Conservation (phyloP, 2,329 filamentous ascomycete species). For the Fusarium luffae region DNA sequence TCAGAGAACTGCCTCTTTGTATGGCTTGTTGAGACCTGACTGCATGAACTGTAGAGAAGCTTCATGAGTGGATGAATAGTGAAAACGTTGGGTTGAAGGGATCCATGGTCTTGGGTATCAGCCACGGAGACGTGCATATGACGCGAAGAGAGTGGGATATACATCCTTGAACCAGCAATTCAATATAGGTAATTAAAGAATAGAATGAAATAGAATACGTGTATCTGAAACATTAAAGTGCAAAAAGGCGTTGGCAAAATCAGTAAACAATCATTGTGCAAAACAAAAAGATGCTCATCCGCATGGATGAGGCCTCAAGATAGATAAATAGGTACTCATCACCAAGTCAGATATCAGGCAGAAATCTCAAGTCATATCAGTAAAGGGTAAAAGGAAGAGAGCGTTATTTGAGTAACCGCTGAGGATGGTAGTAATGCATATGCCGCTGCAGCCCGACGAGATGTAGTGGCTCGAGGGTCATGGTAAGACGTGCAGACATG, state of each 20-base stretch:
- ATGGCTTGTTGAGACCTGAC: background rate
- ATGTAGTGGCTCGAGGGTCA: conserved; percentile 9
- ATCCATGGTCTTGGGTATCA: conserved; percentile 25
- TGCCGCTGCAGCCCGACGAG: conserved; percentile 40
- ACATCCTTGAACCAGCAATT: conserved; percentile 40
- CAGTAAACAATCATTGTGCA: conserved; percentile 21
- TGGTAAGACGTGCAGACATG: conserved; percentile 22
- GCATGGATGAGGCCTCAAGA: conserved; percentile 20
- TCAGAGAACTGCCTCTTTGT: conserved; percentile 45
- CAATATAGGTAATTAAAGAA: background rate
- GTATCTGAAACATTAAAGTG: conserved; percentile 27
- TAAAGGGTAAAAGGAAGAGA: background rate
- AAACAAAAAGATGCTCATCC: conserved; percentile 12
- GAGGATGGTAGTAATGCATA: conserved; percentile 38
- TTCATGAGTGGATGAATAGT: conserved; percentile 17
- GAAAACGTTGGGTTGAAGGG: background rate
- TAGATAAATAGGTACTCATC: conserved; percentile 37
- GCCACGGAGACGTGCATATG: conserved; percentile 25
- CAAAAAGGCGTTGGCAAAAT: conserved; percentile 29
- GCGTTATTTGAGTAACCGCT: conserved; percentile 18
- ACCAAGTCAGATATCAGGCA: conserved; percentile 15
- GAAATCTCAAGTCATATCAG: background rate
- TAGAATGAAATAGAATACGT: background rate
- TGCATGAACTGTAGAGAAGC: conserved; percentile 1
- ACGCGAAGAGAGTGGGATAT: conserved; percentile 44